Evolutionary conservation across 2,329 filamentous ascomycete genomes (phyloP), one percentile per base, ranked within the genome.

Genomic region (Pestalotiopsis sp.): DNA sequence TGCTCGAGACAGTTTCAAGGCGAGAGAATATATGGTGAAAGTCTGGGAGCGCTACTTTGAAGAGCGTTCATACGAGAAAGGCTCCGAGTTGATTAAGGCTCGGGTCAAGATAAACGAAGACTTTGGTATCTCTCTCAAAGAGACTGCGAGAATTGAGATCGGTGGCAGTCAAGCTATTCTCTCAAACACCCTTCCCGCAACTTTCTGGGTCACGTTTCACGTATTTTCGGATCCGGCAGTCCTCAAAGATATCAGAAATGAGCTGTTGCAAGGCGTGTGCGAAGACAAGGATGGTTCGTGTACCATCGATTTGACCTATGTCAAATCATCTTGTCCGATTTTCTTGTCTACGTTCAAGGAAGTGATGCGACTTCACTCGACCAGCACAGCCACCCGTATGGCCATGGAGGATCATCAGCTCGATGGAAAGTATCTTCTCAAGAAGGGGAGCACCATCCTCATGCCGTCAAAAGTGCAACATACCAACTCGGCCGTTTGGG

Each of bases 301-400:
- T 57, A 78, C 81, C n/a, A 67, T 80, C 27, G 74, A 80, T 61
- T 67, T 82, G 0, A 73, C 71, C 17, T 68, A 58, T 12, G 69
- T 82, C 63, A 79, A 78, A 39, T 67, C 65, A 0, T 68, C 67
- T 0, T 84, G 81, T 68, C 78, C 79, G 1, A 73, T 81, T 0
- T 69, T 85, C 2, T 65, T 78, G 4, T 81, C 82, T 1, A 78
- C 78, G 6, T 76, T 79, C 31, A 76, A 83, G 61, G 83, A 85
- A 65, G 77, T 76, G 1, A 73, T 84, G 4, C 79, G 83, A 0
- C 72, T 74, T 65, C 76, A 77, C 56, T 75, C 75, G 58, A 77
- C 78, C 6, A 78, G 79, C 27, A 74, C 78, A 17, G 78, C 78
- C 23, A 45, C 68, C 13, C 58, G 65, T 0, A 52, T 57, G 13